Base-by-base conservation (phyloP, 495 filamentous ascomycete genomes). In the Cercophora newfieldiana region DNA sequence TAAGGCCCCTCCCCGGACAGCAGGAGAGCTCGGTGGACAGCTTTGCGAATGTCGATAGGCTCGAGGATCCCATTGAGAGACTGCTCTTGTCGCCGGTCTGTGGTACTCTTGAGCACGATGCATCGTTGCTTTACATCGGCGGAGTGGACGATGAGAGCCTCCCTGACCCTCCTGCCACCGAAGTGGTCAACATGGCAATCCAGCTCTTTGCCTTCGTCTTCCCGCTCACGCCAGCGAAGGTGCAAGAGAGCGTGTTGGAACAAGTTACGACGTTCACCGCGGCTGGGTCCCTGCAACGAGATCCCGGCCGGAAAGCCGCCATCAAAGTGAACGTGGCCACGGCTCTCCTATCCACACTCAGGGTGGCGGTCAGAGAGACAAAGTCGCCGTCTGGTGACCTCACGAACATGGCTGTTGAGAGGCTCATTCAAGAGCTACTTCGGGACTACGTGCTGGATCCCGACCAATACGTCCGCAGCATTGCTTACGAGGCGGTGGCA, bases 231-330 rank as follows among this genome's bases (percentile, higher is more conserved):
- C 88, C 89, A 0, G 82, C 92, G 1, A 96, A 93, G 68, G 91
- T 99, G 12, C 95, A 99, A 71, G 95, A 98, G 74, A 96, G 95
- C 71, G 91, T 94, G 24, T 83, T 98, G 8, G 96, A 97, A 72
- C 96, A 98, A 70, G 86, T 99, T 53, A 87, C 91, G 3, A 94
- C 91, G 0, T 96, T 93, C 67, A 80, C 96, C 3, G 89, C 91
- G 5, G 91, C 93, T 12, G 86, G 86, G 0, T 86, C 82, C 49
- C 81, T 97, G 19, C 92, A 96, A 67, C 86, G 94, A 62, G 94
- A 97, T 69, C 91, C 89, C 22, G 93, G 93, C 26, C 83, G 95
- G 50, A 96, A 90, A 73, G 89, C 93, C 48, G 94, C 95, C 18
- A 91, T 98, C 80, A 88, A 87, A 58, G 89, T 98, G 66, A 99